Evolutionary conservation across 371 early-diverging fungal species (phyloP).

Genomic region (Fennellomyces sp.): DNA sequence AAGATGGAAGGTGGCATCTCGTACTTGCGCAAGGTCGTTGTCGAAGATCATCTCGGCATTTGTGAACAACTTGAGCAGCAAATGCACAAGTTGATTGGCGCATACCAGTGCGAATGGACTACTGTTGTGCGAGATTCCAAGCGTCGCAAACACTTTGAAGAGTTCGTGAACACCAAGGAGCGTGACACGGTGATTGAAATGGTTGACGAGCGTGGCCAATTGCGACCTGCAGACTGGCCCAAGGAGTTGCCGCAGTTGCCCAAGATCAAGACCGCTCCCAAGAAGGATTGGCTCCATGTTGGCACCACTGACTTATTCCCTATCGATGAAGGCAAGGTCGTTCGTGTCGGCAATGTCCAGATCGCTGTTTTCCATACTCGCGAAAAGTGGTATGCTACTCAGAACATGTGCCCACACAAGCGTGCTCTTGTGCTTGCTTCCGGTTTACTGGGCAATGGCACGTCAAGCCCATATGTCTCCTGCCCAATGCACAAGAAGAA

Average conservation of each 20-base stretch:
- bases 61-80: constrained; percentile 60
- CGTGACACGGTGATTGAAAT: constrained; percentile 55
- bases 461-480: constrained; percentile 53
- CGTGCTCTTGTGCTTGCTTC: constrained; percentile 67
- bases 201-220: constrained; percentile 64
- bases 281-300: constrained; percentile 26
- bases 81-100: constrained; percentile 57
- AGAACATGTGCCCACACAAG: constrained; percentile 79
- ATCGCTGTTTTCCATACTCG: constrained; percentile 59
- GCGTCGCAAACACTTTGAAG: constrained; percentile 51
- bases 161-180: constrained; percentile 50
- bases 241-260: constrained; percentile 33
- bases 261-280: not conserved
- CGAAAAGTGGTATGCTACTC: constrained; percentile 66
- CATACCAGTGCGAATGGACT: constrained; percentile 71
- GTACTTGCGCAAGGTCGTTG: constrained; percentile 59
- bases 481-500: constrained; percentile 77
- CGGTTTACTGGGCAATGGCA: constrained; percentile 56
- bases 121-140: constrained; percentile 60
- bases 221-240: constrained; percentile 69
- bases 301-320: constrained; percentile 43
- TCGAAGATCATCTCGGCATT: constrained; percentile 68
- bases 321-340: constrained; percentile 51
- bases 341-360: constrained; percentile 62
- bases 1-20: constrained; percentile 70